Percentiles rank a stretch among this genome's conserved stretches.
Conservation (phyloP, 2,329 filamentous ascomycete genomes). For the Trichoderma citrinoviride region DNA sequence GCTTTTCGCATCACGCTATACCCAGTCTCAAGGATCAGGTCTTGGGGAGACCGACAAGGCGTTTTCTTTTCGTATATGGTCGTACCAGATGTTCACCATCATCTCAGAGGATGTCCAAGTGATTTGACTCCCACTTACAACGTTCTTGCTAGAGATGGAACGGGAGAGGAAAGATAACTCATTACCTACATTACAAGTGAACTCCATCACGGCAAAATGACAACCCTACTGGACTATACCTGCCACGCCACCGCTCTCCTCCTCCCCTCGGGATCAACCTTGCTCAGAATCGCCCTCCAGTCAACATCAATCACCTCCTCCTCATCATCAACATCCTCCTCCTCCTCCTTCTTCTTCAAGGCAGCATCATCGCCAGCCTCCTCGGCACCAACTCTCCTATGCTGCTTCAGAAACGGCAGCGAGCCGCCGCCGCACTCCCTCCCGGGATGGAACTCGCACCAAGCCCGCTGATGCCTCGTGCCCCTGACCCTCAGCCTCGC, state of each 20-base stretch:
- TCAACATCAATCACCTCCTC: constrained; percentile 30
- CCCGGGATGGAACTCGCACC: constrained; percentile 43
- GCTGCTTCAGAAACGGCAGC: background rate
- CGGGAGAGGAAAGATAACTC: background rate
- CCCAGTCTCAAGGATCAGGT: no score
- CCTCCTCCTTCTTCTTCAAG: background rate
- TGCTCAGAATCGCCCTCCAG: constrained; percentile 34
- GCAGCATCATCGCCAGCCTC: background rate
- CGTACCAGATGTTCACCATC: no score
- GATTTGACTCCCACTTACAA: no score
- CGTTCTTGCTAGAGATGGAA: background rate
- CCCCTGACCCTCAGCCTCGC: constrained; percentile 40
- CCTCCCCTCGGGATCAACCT: constrained; percentile 33
- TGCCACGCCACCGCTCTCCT: constrained; percentile 25
- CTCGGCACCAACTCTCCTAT: background rate
- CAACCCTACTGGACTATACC: background rate
- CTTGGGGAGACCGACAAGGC: no score
- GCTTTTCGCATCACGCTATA: no score
- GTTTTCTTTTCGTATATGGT: no score
- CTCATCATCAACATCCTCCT: constrained; percentile 7
- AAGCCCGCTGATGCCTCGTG: constrained; percentile 38
- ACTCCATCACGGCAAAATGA: background rate
- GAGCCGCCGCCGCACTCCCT: constrained; percentile 1
- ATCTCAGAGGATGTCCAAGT: no score
- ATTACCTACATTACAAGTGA: no score